Percentiles rank a stretch among this genome's conserved stretches.
phyloP scores from a whole-genome alignment of 257 asterid species.

The Scutellaria galericulata region DNA sequence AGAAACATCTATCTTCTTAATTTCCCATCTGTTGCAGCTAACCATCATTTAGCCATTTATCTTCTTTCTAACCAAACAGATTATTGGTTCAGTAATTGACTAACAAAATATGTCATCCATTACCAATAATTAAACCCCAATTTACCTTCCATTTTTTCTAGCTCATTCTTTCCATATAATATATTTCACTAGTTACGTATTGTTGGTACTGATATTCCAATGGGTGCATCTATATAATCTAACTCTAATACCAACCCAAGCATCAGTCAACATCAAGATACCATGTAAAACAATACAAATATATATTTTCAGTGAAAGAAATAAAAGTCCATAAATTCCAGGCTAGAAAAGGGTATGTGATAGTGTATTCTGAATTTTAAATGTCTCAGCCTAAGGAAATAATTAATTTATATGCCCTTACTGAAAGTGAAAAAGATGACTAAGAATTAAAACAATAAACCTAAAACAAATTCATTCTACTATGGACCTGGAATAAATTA shows the following conservation, averaged over 20 bases:
- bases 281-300: too few species aligned
- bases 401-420: too few species aligned
- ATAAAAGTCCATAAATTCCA: too few species aligned
- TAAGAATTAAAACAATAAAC: neutral
- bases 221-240: neutral
- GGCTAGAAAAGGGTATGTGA: too few species aligned
- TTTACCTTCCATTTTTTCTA: neutral
- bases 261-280: too few species aligned
- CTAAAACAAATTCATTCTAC: neutral
- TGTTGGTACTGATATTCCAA: constrained; percentile 6
- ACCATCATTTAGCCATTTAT: neutral
- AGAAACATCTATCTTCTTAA: constrained; percentile 13
- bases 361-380: too few species aligned
- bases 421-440: neutral
- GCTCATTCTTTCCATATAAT: constrained; percentile 3
- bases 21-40: constrained; percentile 10
- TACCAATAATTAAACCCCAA: constrained; percentile 7
- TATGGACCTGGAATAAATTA: neutral
- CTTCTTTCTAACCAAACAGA: constrained; percentile 9
- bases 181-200: neutral
- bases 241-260: neutral
- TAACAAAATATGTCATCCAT: neutral
- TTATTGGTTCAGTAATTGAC: neutral
- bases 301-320: too few species aligned
- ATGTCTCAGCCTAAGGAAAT: too few species aligned